A percentile compares a stretch with the other conserved stretches of the same genome.
Evolutionary conservation across 805 yeast genomes (phyloP).

Genomic region (Isabelozyma pseudorhagii): DNA sequence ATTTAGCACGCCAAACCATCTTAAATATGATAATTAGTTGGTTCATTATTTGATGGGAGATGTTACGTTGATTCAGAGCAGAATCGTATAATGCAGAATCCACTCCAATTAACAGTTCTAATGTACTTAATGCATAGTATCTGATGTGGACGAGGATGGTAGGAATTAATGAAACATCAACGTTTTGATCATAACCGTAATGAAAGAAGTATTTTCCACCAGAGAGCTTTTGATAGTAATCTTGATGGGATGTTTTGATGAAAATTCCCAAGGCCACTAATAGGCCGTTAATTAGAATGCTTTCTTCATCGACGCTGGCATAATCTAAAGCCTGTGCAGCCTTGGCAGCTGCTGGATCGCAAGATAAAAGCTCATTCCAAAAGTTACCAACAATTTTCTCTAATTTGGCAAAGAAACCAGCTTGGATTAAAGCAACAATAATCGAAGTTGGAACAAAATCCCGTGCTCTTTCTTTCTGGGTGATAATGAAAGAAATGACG

Average conservation of each 20-base stretch:
- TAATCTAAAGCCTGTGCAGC: conserved; percentile 28
- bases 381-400: conserved; percentile 17
- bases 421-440: conserved; percentile 49
- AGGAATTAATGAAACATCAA: conserved; percentile 16
- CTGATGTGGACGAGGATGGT: conserved; percentile 40
- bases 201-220: conserved; percentile 29
- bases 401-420: conserved; percentile 42
- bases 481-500: conserved; percentile 36
- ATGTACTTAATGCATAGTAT: conserved; percentile 35
- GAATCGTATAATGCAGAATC: conserved; percentile 2
- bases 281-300: conserved; percentile 40
- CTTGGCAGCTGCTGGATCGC: conserved; percentile 10
- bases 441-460: conserved; percentile 35
- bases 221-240: conserved; percentile 34
- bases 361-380: conserved; percentile 15
- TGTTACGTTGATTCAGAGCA: conserved; percentile 16
- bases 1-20: conserved; percentile 35
- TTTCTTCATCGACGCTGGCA: conserved; percentile 31
- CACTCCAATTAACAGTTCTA: conserved; percentile 28
- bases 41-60: conserved; percentile 40
- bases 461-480: conserved; percentile 19
- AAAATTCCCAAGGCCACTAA: conserved; percentile 42
- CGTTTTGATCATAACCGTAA: conserved; percentile 11
- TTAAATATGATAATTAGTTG: conserved; percentile 44
- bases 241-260: conserved; percentile 40